These are phyloP conservation scores for Prunus campanulata DNA, from an alignment of 306 rosid genomes.

Conservation along the genomic window DNA sequence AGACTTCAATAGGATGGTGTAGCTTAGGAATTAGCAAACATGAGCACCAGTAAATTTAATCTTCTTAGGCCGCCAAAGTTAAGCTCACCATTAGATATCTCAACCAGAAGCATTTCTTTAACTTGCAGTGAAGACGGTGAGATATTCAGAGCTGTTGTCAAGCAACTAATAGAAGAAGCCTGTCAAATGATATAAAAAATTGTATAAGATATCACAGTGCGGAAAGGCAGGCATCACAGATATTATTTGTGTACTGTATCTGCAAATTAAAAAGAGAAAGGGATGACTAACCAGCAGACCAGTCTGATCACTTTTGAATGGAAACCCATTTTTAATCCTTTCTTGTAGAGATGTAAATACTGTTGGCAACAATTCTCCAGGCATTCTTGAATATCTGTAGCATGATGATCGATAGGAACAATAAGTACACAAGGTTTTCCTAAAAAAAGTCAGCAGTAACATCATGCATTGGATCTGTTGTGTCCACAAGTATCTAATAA, in stretches of 20 bases:
- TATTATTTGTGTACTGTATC: neutral
- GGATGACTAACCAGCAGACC: conserved; percentile 67
- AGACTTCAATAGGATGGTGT: neutral
- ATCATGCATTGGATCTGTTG: conserved; percentile 1
- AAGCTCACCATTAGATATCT: conserved; percentile 57
- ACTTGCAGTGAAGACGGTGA: conserved; percentile 67
- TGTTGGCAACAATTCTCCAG: conserved; percentile 67
- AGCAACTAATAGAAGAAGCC: conserved; percentile 82
- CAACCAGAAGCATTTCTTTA: conserved; percentile 60
- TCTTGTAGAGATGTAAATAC: conserved; percentile 61
- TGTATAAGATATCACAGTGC: conserved; percentile 7
- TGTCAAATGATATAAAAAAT: conserved; percentile 32
- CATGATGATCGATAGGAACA: conserved; percentile 10
- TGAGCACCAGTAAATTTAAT: neutral
- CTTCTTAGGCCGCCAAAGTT: neutral
- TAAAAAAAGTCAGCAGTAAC: conserved; percentile 14
- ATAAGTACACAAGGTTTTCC: conserved; percentile 15
- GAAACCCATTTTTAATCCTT: conserved; percentile 70
- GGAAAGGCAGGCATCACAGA: neutral
- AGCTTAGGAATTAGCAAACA: conserved; percentile 1
- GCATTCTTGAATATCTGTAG: conserved; percentile 87
- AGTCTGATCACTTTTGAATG: conserved; percentile 62
- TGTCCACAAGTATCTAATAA: neutral
- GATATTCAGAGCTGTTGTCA: conserved; percentile 64
- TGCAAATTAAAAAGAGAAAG: neutral